Percentiles rank a stretch among this genome's conserved stretches.
Evolutionary conservation across 768 basidiomycete genomes (phyloP).

Genomic region (Tricholoma hemisulphureum): DNA sequence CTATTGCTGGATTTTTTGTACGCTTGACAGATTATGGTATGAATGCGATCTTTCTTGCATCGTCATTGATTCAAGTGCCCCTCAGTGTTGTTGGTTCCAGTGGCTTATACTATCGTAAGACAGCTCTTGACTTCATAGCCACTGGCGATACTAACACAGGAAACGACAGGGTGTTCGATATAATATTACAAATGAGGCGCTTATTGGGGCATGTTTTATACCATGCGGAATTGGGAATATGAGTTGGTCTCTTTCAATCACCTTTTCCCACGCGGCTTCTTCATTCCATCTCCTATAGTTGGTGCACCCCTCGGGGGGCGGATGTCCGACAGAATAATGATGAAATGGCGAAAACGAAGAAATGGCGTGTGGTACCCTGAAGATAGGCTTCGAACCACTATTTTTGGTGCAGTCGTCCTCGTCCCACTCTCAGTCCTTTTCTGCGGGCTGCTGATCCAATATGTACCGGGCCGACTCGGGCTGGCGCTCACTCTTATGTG

Average conservation of each 20-base stretch:
- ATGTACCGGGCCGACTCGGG: constrained; percentile 30
- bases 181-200: constrained; percentile 1
- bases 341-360: constrained; percentile 37
- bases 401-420: constrained; percentile 36
- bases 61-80: constrained; percentile 27
- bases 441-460: constrained; percentile 39
- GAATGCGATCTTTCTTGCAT: neutral
- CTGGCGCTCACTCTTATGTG: constrained; percentile 18
- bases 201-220: neutral
- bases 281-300: constrained; percentile 30
- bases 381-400: constrained; percentile 45
- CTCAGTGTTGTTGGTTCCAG: constrained; percentile 39
- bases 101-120: constrained; percentile 10
- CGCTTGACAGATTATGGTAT: constrained; percentile 32
- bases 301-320: constrained; percentile 47
- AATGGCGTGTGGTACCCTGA: constrained; percentile 50
- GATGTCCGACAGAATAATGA: constrained; percentile 43
- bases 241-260: neutral
- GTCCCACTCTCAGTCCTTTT: constrained; percentile 44
- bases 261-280: neutral
- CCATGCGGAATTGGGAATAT: neutral
- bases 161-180: neutral
- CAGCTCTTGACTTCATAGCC: neutral
- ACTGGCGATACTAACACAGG: neutral
- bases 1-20: constrained; percentile 9